These are phyloP conservation scores for Eucalyptus sideroxylon DNA, from an alignment of 345 rosid species.

Conservation along the genomic window DNA sequence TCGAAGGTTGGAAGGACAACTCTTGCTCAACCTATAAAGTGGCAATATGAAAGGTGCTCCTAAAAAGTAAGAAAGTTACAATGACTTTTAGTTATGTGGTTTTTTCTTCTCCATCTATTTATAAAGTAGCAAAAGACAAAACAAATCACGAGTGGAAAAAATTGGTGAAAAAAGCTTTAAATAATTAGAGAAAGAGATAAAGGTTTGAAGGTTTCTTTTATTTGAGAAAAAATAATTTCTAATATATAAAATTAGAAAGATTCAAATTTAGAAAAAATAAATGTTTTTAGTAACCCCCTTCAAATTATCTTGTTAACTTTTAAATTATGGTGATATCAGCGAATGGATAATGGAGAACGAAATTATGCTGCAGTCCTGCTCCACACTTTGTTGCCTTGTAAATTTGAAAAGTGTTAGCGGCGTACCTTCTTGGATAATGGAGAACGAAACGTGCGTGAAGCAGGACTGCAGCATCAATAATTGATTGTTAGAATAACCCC, in stretches of 20 bases:
- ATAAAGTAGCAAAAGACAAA: neutral
- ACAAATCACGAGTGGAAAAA: neutral
- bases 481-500: neutral
- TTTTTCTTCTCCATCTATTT: neutral
- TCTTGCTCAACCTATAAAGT: neutral
- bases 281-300: neutral
- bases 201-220: neutral
- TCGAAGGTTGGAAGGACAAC: neutral
- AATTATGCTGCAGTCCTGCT: neutral
- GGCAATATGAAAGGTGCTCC: neutral
- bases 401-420: too few relatives aligned
- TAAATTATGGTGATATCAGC: neutral
- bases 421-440: too few relatives aligned
- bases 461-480: neutral
- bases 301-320: neutral
- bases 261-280: neutral
- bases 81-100: neutral
- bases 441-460: neutral
- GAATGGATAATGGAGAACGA: neutral
- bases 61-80: neutral
- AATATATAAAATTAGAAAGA: neutral
- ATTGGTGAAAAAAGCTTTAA: neutral
- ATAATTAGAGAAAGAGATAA: neutral
- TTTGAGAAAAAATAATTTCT: neutral
- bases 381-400: too few relatives aligned